phyloP scores from a whole-genome alignment of 345 rosid species.

The Erodium maritimum region DNA sequence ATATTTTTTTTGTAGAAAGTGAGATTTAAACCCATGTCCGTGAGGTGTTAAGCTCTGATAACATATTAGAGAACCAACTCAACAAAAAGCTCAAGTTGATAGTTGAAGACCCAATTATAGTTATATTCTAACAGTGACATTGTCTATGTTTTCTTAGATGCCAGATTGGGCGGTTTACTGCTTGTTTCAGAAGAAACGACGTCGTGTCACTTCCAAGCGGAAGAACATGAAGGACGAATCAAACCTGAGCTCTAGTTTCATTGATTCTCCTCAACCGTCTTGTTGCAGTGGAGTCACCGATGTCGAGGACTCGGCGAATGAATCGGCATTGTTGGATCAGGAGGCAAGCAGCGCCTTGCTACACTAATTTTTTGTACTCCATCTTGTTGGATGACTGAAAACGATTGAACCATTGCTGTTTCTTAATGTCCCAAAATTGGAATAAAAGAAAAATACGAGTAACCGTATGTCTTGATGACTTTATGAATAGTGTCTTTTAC shows the following conservation, averaged over 20 bases:
- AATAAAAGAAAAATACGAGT: not conserved
- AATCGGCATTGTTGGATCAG: not conserved
- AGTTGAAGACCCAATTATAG: not conserved
- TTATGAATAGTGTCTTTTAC: not conserved
- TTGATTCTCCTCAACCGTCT: conserved; percentile 12
- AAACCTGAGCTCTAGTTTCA: conserved; percentile 2
- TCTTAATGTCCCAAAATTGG: no score
- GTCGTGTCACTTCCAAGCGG: conserved; percentile 9
- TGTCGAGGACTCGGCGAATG: not conserved
- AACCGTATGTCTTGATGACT: not conserved
- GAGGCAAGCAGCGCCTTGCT: not conserved
- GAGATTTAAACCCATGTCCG: no score
- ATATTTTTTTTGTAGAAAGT: no score
- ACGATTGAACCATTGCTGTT: not conserved
- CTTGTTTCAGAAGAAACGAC: conserved; percentile 48
- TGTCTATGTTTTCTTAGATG: not conserved
- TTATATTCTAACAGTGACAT: not conserved
- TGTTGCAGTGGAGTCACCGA: not conserved
- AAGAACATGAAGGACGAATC: conserved; percentile 5
- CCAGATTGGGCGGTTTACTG: conserved; percentile 53
- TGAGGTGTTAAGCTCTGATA: no score
- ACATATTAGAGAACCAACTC: no score
- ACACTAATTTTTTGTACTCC: not conserved
- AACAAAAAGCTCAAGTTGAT: no score
- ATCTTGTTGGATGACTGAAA: not conserved